Base-by-base conservation (phyloP, 2,329 filamentous ascomycete species). In the Xylariomycetidae sp. region DNA sequence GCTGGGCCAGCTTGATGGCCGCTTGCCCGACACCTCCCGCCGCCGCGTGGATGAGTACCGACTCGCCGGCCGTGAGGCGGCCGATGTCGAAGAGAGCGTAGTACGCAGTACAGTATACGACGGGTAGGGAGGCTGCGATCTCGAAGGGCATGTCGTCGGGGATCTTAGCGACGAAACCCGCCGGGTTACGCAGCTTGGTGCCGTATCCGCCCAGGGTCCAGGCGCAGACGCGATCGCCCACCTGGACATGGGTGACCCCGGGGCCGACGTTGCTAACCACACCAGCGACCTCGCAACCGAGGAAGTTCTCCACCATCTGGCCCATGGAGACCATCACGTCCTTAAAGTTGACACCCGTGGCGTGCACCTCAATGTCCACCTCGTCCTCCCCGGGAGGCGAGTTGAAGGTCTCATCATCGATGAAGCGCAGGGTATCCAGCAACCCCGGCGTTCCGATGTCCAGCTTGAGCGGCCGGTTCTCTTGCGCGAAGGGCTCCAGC, bases 1-100 rank as follows among this genome's bases (percentile, higher is more conserved):
- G 36, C 31, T 45, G 51, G 15, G 64, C 63, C 2, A 72, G 42
- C 13, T 60, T 54, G 3, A 72, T 41, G 2, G 65, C 67, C 4
- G 61, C 62, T 20, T 67, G 55, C 2, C 70, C 70, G 13, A 63
- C 51, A 0, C 58, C 58, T 27, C 67, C 66, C 3, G 64, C 59
- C 4, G 62, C 70, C 5, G 61, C 57, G 30, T 70, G 64, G 14
- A 74, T 54, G 8, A 74, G 52, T 3, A 70, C 56, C 3, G 40
- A 56, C 17, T 57, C 46, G 0, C 49, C 56, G 0, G 40, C 38
- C 5, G 41, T 37, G 13, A 65, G 44, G 2, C 43, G 41, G 0
- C 53, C 59, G 16, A 55, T 25, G 10, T 53, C 38, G 7, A 57
- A 46, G 2, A 77, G 46, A 2, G 57, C 62, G 33, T 72, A 63